Conservation (phyloP, 768 basidiomycete genomes). For the Sporobolomyces roseus region DNA sequence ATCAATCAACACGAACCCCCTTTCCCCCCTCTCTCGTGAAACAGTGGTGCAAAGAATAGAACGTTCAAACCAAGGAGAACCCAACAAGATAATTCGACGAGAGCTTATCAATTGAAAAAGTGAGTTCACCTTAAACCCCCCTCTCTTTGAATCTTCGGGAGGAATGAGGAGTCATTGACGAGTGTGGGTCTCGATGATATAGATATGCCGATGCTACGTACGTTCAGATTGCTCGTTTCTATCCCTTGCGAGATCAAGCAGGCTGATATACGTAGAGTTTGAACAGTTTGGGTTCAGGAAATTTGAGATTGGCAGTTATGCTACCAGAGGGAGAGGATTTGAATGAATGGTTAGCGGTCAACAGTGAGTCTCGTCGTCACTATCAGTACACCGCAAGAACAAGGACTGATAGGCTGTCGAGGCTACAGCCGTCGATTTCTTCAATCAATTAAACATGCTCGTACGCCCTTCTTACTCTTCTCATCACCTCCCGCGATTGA, state of each 20-base stretch:
- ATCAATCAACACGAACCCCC: conserved; percentile 12
- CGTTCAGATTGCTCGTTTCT: background rate
- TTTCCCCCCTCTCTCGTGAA: background rate
- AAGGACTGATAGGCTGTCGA: too few relatives aligned
- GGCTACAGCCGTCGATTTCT: conserved; percentile 87
- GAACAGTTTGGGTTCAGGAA: conserved; percentile 73
- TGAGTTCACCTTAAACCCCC: conserved; percentile 47
- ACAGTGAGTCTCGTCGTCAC: conserved; percentile 72
- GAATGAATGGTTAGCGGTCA: conserved; percentile 99
- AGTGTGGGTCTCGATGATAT: background rate
- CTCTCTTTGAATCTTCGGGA: background rate
- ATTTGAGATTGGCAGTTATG: conserved; percentile 83
- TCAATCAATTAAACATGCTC: conserved; percentile 98
- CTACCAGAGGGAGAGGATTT: conserved; percentile 94
- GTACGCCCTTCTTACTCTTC: background rate
- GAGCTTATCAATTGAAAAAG: conserved; percentile 96
- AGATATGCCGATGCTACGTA: conserved; percentile 76
- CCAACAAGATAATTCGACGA: conserved; percentile 47
- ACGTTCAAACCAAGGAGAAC: conserved; percentile 89
- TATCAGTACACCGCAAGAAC: too few relatives aligned
- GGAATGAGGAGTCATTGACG: too few relatives aligned
- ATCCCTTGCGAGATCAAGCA: background rate
- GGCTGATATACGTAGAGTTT: background rate
- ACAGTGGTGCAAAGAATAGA: conserved; percentile 72
- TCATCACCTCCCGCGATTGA: background rate